Evolutionary conservation across 495 filamentous ascomycete genomes (phyloP).

Genomic region (Letharia lupina): DNA sequence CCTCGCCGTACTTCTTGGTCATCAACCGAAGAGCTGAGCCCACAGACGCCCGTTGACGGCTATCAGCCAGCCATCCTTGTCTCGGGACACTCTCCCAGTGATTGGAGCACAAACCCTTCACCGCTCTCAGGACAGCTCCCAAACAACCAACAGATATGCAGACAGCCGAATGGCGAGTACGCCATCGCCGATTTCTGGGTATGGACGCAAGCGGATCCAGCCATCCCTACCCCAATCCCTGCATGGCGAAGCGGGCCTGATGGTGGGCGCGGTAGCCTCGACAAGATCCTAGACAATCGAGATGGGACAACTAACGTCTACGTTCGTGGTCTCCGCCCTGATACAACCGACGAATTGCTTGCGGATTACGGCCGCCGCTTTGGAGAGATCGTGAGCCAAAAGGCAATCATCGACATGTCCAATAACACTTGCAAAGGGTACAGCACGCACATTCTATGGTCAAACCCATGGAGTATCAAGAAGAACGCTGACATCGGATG

Average conservation of each 20-base stretch:
- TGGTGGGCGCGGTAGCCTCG: conserved; percentile 53
- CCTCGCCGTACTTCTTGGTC: conserved; percentile 59
- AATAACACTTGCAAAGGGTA: conserved; percentile 94
- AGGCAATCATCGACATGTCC: conserved; percentile 90
- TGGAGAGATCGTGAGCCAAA: conserved; percentile 84
- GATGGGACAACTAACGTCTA: conserved; percentile 90
- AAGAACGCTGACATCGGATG: conserved; percentile 20
- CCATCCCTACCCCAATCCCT: conserved; percentile 83
- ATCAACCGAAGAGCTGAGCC: conserved; percentile 58
- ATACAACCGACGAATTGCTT: conserved; percentile 87
- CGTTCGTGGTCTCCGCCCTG: conserved; percentile 87
- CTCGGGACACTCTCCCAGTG: conserved; percentile 54
- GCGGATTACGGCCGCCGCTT: conserved; percentile 75
- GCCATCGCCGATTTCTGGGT: conserved; percentile 59
- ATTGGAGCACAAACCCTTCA: conserved; percentile 48
- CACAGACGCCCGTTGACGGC: conserved; percentile 49
- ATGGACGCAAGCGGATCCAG: conserved; percentile 63
- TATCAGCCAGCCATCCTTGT: conserved; percentile 42
- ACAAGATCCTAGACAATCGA: conserved; percentile 85
- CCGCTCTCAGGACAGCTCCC: conserved; percentile 48
- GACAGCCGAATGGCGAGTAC: conserved; percentile 44
- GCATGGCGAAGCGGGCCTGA: conserved; percentile 64
- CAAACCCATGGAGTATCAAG: background rate
- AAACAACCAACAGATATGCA: conserved; percentile 37
- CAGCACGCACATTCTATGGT: conserved; percentile 22